These are phyloP conservation scores for Akanthomyces lecanii DNA, from an alignment of 2,329 filamentous ascomycete species.

Conservation along the genomic window DNA sequence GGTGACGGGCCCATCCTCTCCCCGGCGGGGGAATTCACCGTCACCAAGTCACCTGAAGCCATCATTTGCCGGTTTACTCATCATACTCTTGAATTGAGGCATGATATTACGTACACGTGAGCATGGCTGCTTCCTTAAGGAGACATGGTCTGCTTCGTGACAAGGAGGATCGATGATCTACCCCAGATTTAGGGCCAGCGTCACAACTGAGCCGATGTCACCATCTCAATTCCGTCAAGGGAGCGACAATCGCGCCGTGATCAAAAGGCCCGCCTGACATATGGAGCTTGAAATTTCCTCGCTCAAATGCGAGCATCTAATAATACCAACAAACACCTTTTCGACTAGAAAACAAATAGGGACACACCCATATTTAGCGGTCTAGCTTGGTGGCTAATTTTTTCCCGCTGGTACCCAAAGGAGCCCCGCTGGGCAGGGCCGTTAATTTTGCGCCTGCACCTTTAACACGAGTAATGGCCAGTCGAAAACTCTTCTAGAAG, in stretches of 20 bases:
- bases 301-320: too few relatives aligned
- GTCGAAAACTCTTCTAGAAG: not conserved
- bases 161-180: not conserved
- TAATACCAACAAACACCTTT: too few relatives aligned
- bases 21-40: not conserved
- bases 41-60: too few relatives aligned
- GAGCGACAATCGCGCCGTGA: not conserved
- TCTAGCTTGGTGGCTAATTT: not conserved
- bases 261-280: not conserved
- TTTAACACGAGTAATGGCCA: conserved; percentile 6
- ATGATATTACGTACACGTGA: conserved; percentile 4
- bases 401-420: not conserved
- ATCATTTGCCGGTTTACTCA: not conserved
- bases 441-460: not conserved
- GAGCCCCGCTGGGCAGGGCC: not conserved
- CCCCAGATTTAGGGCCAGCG: conserved; percentile 11
- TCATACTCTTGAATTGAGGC: not conserved
- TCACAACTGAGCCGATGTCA: not conserved
- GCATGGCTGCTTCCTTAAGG: not conserved
- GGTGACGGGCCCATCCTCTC: not conserved
- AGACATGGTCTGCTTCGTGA: not conserved
- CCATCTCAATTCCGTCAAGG: not conserved
- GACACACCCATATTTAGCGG: conserved; percentile 9
- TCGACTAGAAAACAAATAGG: not conserved
- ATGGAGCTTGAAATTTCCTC: not conserved